Base-by-base conservation (phyloP, 257 asterid species). In the Ophiorrhiza pumila region DNA sequence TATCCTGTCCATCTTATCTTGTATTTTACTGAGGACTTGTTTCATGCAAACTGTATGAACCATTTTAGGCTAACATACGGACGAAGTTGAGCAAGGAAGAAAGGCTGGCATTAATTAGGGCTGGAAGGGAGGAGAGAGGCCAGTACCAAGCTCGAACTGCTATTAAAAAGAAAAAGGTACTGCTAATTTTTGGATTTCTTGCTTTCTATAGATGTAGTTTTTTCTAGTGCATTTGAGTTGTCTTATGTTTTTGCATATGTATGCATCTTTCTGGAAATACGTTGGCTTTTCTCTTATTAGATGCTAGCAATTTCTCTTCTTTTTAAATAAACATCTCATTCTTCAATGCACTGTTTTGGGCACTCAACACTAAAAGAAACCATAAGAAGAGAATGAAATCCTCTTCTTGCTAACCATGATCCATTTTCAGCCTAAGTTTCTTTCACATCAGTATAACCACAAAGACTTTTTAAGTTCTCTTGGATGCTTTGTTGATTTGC, bases 111-210 rank as follows among this genome's bases (percentile, higher is more conserved):
- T 20, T 84, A 71, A 71, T 90, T 29, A 86, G 86, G 82, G 96
- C 87, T 57, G 85, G 87, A 61, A 86, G 98, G 77, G 98, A 92
- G 80, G 96, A 90, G 37, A 81, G 89, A 57, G 96, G 89, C 56
- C 79, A 79, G 78, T 92, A 92, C 84, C 90, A 79, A 74, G 69
- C 98, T 52, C 80, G 86, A 34, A 62, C 94, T 37, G 84, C 92
- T 76, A 34, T 86, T 29, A 92, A 92, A 81, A 68, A 88, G 88
- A 90, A 90, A 71, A 92, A 90, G 96, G 98, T 90, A 74, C 34
- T 57, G 15, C 17, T 63, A 25, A 11, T 66, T 35, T 37, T 72
- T 8, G 22, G 39, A 42, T 23, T 65, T 7, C 20, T 43, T 29
- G 39, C 52, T 7, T 37, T 27, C 2, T 65, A 29, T 5, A 8